A percentile compares a stretch with the other conserved stretches of the same genome.
Evolutionary conservation across 495 filamentous ascomycete genomes (phyloP).

Genomic region (Penicillium cataractarum): DNA sequence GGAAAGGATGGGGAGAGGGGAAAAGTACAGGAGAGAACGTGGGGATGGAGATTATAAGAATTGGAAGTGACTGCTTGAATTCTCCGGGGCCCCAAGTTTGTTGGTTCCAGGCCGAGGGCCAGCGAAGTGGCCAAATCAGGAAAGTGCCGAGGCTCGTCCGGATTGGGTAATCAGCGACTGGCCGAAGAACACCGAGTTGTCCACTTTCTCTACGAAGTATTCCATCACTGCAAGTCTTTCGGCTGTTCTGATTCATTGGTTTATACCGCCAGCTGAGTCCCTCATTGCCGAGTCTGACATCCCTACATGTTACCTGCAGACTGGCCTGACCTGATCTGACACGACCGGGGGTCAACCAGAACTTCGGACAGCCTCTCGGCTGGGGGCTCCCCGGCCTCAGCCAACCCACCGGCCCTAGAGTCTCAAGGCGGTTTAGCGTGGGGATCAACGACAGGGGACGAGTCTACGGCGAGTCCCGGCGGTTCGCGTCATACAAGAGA

Average conservation of each 20-base stretch:
- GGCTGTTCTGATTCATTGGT: not conserved
- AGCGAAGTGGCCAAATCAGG: constrained; percentile 21
- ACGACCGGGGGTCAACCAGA: not conserved
- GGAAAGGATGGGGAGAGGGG: constrained; percentile 1
- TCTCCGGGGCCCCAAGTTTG: constrained; percentile 8
- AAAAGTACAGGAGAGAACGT: constrained; percentile 11
- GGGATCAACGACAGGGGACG: not conserved
- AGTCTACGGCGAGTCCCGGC: constrained; percentile 3
- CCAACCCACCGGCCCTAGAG: constrained; percentile 13
- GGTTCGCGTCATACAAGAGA: not conserved
- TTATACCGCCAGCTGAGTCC: not conserved
- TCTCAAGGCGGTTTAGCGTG: not conserved
- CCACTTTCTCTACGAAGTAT: not conserved
- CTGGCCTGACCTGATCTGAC: not conserved
- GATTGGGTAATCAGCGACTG: constrained; percentile 4
- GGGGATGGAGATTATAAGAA: constrained; percentile 24
- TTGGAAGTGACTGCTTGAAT: not conserved
- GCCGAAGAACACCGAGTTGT: constrained; percentile 20
- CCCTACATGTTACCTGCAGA: not conserved
- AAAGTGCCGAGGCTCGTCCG: constrained; percentile 25
- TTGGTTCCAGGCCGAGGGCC: constrained; percentile 26
- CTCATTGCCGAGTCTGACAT: not conserved
- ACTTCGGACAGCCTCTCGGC: constrained; percentile 6
- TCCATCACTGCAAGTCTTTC: not conserved
- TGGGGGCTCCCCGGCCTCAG: constrained; percentile 18